Evolutionary conservation across 2,329 filamentous ascomycete species (phyloP).

Genomic region (Aspergillus brunneoviolaceus): DNA sequence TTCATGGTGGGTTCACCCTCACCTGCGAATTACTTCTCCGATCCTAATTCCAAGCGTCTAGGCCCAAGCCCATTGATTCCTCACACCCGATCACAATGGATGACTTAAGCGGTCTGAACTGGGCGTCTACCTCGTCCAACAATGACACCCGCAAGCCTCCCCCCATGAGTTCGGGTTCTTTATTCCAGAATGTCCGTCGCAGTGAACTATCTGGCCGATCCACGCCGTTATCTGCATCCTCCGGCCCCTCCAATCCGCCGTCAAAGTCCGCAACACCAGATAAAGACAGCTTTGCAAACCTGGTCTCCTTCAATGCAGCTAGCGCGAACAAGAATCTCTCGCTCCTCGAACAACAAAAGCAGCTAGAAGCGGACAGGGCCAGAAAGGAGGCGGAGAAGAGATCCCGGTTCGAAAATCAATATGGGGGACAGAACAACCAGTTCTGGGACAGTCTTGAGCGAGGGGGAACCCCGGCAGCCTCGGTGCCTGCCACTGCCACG

Average conservation of each 20-base stretch:
- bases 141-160: slow-evolving; percentile 36
- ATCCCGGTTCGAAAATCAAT: slow-evolving; percentile 72
- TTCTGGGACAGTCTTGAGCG: slow-evolving; percentile 74
- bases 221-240: slow-evolving; percentile 40
- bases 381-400: slow-evolving; percentile 72
- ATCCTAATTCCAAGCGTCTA: slow-evolving; percentile 24
- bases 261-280: slow-evolving; percentile 43
- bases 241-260: slow-evolving; percentile 35
- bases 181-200: slow-evolving; percentile 38
- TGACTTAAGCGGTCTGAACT: slow-evolving; percentile 48
- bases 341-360: slow-evolving; percentile 63
- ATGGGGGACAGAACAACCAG: slow-evolving; percentile 64
- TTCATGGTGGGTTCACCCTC: slow-evolving; percentile 20
- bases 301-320: slow-evolving; percentile 58
- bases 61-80: slow-evolving; percentile 16
- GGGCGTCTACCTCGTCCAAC: slow-evolving; percentile 37
- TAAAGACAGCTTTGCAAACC: slow-evolving; percentile 60
- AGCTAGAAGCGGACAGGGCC: slow-evolving; percentile 72
- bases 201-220: slow-evolving; percentile 44
- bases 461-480: slow-evolving; percentile 47
- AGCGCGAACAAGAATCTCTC: slow-evolving; percentile 65
- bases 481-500: slow-evolving; percentile 42
- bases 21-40: slow-evolving; percentile 15
- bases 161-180: slow-evolving; percentile 35
- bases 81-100: slow-evolving; percentile 40